Evolutionary conservation across 805 yeast species (phyloP).

Genomic region (Jamesozyma lodderae): DNA sequence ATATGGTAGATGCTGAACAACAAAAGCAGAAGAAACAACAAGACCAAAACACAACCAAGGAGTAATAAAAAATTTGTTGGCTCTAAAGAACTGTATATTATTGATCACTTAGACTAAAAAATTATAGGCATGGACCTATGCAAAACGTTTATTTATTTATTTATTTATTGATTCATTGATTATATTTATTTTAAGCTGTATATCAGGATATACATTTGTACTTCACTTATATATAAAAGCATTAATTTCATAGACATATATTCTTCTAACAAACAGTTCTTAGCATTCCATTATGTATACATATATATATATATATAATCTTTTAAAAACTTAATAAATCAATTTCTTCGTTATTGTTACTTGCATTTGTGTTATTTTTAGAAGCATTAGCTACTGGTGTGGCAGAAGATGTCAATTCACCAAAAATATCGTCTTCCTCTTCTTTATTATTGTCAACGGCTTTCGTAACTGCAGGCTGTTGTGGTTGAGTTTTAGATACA

Average conservation of each 20-base stretch:
- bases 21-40: background rate
- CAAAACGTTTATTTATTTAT: too few species aligned
- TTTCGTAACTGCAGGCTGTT: background rate
- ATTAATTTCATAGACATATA: too few species aligned
- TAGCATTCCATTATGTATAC: too few species aligned
- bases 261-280: too few species aligned
- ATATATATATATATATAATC: too few species aligned
- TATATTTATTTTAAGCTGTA: too few species aligned
- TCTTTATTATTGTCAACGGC: slow-evolving; percentile 2
- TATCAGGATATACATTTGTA: too few species aligned
- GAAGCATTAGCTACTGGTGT: slow-evolving; percentile 1
- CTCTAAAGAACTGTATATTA: too few species aligned
- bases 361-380: background rate
- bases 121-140: background rate
- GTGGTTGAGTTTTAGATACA: background rate
- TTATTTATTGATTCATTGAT: too few species aligned
- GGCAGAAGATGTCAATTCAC: slow-evolving; percentile 24
- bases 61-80: too few species aligned
- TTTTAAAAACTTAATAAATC: slow-evolving; percentile 27
- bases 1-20: background rate
- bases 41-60: too few species aligned
- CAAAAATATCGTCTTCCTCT: slow-evolving; percentile 27
- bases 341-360: slow-evolving; percentile 17
- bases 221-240: too few species aligned
- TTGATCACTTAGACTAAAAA: background rate